Evolutionary conservation across 139 green algal genomes (phyloP).

Genomic region (Pseudopediastrum boryanum): DNA sequence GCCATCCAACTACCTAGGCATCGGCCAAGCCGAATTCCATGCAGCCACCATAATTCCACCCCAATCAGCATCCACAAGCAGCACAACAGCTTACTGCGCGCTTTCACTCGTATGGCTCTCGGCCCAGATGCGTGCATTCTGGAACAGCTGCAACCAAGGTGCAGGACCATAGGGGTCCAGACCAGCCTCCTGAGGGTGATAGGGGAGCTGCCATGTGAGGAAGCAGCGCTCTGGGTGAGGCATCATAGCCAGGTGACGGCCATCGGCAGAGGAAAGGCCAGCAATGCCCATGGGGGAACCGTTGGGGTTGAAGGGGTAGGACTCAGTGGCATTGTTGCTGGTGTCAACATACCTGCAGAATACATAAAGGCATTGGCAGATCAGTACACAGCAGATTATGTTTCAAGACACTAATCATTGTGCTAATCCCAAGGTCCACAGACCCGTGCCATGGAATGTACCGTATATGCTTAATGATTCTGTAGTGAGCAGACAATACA

Average conservation of each 20-base stretch:
- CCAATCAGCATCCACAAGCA: too few species aligned
- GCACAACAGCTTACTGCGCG: too few species aligned
- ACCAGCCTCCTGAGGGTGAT: conserved; percentile 52
- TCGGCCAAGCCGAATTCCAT: too few species aligned
- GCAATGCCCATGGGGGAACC: conserved; percentile 95
- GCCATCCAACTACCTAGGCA: too few species aligned
- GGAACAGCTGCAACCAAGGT: conserved; percentile 97
- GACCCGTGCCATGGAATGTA: too few species aligned
- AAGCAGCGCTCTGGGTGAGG: conserved; percentile 97
- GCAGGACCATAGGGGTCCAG: conserved; percentile 74
- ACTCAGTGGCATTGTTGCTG: conserved; percentile 69
- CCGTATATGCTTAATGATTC: too few species aligned
- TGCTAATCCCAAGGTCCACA: too few species aligned
- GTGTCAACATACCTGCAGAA: conserved; percentile 78
- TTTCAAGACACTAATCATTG: too few species aligned
- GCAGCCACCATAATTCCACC: too few species aligned
- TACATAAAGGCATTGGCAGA: too few species aligned
- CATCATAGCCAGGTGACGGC: conserved; percentile 99
- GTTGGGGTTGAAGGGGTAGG: conserved; percentile 98
- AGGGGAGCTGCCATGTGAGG: conserved; percentile 94
- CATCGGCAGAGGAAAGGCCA: conserved; percentile 87
- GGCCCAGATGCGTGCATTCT: conserved; percentile 92
- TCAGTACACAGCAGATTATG: too few species aligned
- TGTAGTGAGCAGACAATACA: too few species aligned
- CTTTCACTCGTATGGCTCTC: conserved; percentile 34